Evolutionary conservation across 805 yeast genomes (phyloP), one percentile per base, ranked within the genome.

Genomic region (Starmerella ratchasimensis): DNA sequence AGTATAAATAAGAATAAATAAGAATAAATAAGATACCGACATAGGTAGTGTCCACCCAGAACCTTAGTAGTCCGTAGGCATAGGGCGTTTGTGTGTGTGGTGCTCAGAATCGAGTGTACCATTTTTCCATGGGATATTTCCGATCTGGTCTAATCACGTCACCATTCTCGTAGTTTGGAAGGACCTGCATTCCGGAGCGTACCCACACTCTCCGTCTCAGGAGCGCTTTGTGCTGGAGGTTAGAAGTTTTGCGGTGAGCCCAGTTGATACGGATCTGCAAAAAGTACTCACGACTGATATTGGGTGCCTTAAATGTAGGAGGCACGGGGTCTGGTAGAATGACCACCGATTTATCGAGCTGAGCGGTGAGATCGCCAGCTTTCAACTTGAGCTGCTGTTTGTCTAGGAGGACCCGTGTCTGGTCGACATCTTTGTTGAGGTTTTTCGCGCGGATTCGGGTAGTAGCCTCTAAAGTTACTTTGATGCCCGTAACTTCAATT

Each of bases 261-360:
- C 49, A 51, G 34, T 45, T 42, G 28, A 51, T 31, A 11, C 36
- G 28, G 10, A 68, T 48, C 27, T 48, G 53, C 28, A 71, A 37
- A 4, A 48, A 44, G 48, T 72, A 71, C n/a, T 41, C 45, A 27
- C 79, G 60, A 9, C 59, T 50, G 17, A 76, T 62, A 48, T 73
- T 74, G 48, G 80, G 74, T 4, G 74, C 65, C 19, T 51, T 54
- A 52, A 77, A 76, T 15, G 69, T 55, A 2, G 81, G 80, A 2
- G 74, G 58, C 3, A 69, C 55, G 29, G 61, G 47, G 32, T 62
- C 65, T 0, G 79, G 76, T 14, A 71, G 43, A 3, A 57, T 51
- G 30, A 71, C 63, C 42, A 60, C 62, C 19, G 42, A 22, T 20
- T 16, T 18, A 16, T 28, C 33, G 7, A 45, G 34, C 24, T 43